Evolutionary conservation across 176 grass and related monocot species (phyloP).

Genomic region (Eleusine indica): DNA sequence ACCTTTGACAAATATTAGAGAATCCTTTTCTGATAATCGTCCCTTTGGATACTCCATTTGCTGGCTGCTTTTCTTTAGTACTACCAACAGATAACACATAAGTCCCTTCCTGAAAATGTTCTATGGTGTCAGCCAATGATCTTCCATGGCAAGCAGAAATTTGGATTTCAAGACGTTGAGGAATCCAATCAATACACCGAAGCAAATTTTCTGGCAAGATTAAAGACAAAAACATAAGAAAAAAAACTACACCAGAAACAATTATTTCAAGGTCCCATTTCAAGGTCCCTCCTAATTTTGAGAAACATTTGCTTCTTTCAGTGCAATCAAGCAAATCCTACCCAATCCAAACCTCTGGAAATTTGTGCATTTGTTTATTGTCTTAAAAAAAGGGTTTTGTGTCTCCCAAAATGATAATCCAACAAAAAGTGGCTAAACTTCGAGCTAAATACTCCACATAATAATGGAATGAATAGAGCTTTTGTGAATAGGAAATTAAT

Average conservation of each 20-base stretch:
- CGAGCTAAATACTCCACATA: background rate
- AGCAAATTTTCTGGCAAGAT: slow-evolving; percentile 50
- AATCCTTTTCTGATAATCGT: slow-evolving; percentile 12
- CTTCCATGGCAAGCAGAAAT: slow-evolving; percentile 34
- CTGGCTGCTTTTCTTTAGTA: slow-evolving; percentile 23
- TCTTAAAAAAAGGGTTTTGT: background rate
- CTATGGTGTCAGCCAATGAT: slow-evolving; percentile 21
- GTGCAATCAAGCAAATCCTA: background rate
- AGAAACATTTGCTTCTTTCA: background rate
- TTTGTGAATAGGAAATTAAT: background rate
- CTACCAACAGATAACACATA: slow-evolving; percentile 14
- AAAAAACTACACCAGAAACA: background rate
- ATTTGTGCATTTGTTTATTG: background rate
- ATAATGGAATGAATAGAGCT: background rate
- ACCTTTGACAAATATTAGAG: slow-evolving; percentile 50
- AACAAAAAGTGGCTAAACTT: background rate
- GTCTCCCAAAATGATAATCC: background rate
- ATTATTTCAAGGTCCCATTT: background rate
- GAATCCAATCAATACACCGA: slow-evolving; percentile 44
- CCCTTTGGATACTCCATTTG: slow-evolving; percentile 24
- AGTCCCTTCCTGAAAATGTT: slow-evolving; percentile 14
- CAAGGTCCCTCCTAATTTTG: background rate
- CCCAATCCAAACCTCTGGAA: background rate
- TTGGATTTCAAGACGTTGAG: slow-evolving; percentile 30
- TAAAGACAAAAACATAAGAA: slow-evolving; percentile 16